Evolutionary conservation across 2,329 filamentous ascomycete species (phyloP), one percentile per base, ranked within the genome.

Genomic region (Epichloe glyceriae): DNA sequence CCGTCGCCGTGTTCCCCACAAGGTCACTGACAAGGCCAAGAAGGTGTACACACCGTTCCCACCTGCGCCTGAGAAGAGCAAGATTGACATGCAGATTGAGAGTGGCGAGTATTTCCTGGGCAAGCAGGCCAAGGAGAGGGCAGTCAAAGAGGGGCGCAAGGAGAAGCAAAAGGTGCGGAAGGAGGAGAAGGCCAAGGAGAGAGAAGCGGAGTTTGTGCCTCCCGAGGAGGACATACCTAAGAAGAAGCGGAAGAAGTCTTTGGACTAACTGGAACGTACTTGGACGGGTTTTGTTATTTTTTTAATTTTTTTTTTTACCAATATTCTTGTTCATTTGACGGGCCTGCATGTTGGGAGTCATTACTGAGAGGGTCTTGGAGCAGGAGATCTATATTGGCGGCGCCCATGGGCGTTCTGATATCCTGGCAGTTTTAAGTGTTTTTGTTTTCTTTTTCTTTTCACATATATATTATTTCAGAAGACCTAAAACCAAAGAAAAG

Each of bases 11-110:
- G 81, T 83, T 60, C 94, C 93, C 0, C 80, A 80, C 74, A 88
- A 87, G 62, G 83, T 98, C 64, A 88, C 80, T 50, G 90, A 98
- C 74, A 98, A 98, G 78, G 70, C 74, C 64, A 95, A 91, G 79
- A 97, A 95, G 78, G 70, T 76, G 12, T 98, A 96, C 75, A 98
- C 94, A 57, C 91, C 93, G 10, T 98, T 98, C 82, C 93, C 93
- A 46, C 93, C 93, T 6, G 80, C 89, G 42, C 89, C 90, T 57
- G 91, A 98, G 76, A 95, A 95, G 86, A 96, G 90, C 80, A 98
- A 97, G 80, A 80, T 98, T 60, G 93, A 98, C 70, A 71, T 89
- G 69, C 91, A 98, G 77, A 95, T 98, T 73, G 93, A 98, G 75
- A 90, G 82, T 60, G 91, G 93, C 70, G 91, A 97, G 72, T 98